Conservation (phyloP, 2,329 filamentous ascomycete genomes). For the Xylaria sp. region DNA sequence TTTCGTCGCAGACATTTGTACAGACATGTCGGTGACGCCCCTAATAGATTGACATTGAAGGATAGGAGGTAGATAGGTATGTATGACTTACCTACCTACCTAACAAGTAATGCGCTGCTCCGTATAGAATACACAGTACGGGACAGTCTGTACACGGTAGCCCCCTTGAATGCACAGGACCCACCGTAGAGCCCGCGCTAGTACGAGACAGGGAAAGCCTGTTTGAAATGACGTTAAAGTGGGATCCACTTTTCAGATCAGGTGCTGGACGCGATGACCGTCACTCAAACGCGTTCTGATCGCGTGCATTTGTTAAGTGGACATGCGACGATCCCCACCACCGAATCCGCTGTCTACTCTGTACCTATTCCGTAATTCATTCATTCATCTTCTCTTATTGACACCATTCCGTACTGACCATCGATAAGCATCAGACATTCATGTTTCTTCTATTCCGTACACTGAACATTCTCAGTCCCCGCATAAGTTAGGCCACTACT, state of each 20-base stretch:
- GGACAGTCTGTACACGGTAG: too few relatives aligned
- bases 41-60: neutral
- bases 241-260: conserved; percentile 5
- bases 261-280: conserved; percentile 15
- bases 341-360: neutral
- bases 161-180: too few relatives aligned
- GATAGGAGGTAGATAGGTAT: neutral
- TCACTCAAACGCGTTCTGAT: conserved; percentile 11
- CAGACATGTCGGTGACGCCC: neutral
- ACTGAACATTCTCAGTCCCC: neutral
- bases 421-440: neutral
- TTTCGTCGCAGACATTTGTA: neutral
- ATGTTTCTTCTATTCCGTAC: neutral
- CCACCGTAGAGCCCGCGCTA: neutral
- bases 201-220: neutral
- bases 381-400: neutral
- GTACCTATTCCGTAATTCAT: neutral
- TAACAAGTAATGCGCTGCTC: too few relatives aligned
- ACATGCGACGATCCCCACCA: conserved; percentile 7
- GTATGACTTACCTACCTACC: too few relatives aligned
- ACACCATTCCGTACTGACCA: neutral
- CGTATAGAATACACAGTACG: too few relatives aligned
- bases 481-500: neutral
- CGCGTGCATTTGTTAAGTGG: conserved; percentile 9
- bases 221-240: neutral